Conservation (phyloP, 1,284 basidiomycete species). For the Cutaneotrichosporon spelunceum region DNA sequence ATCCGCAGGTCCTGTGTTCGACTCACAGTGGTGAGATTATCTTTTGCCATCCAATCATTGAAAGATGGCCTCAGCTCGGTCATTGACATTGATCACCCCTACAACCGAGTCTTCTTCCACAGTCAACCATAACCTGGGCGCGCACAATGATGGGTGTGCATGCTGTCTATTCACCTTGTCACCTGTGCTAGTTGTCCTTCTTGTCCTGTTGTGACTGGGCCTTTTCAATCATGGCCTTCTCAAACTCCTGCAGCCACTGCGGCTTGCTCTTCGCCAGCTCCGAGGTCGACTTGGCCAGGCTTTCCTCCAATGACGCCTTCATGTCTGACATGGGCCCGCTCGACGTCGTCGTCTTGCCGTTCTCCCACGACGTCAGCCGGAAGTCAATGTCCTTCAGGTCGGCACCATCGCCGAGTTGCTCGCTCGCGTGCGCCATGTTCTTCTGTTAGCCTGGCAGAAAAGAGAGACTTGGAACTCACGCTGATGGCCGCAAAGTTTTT, state of each 20-base stretch:
- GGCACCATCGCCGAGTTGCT: slow-evolving; percentile 15
- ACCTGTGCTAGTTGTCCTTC: slow-evolving; percentile 11
- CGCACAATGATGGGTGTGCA: slow-evolving; percentile 1
- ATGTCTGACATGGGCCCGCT: slow-evolving; percentile 27
- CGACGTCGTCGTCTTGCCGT: slow-evolving; percentile 16
- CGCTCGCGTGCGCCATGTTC: slow-evolving; percentile 28
- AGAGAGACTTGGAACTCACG: slow-evolving; percentile 1
- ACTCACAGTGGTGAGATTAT: slow-evolving; percentile 13
- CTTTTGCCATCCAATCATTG: slow-evolving; percentile 4
- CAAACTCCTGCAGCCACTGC: slow-evolving; percentile 35
- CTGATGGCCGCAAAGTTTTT: slow-evolving; percentile 23
- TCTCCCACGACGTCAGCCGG: slow-evolving; percentile 7
- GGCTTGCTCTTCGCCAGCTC: slow-evolving; percentile 41
- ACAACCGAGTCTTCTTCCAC: too few relatives aligned
- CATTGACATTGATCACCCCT: too few relatives aligned
- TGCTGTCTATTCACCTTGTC: too few relatives aligned
- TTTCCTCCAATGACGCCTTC: slow-evolving; percentile 28
- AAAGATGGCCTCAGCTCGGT: neutral
- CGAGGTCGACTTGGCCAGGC: slow-evolving; percentile 26
- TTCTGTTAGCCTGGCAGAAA: slow-evolving; percentile 4
- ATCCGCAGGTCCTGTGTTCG: slow-evolving; percentile 17
- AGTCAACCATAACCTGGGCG: too few relatives aligned
- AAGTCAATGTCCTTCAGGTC: slow-evolving; percentile 28
- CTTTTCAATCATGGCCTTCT: slow-evolving; percentile 12
- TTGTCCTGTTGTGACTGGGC: neutral